Evolutionary conservation across 345 rosid species (phyloP), one percentile per base, ranked within the genome.

Genomic region (Ceriops zippeliana): DNA sequence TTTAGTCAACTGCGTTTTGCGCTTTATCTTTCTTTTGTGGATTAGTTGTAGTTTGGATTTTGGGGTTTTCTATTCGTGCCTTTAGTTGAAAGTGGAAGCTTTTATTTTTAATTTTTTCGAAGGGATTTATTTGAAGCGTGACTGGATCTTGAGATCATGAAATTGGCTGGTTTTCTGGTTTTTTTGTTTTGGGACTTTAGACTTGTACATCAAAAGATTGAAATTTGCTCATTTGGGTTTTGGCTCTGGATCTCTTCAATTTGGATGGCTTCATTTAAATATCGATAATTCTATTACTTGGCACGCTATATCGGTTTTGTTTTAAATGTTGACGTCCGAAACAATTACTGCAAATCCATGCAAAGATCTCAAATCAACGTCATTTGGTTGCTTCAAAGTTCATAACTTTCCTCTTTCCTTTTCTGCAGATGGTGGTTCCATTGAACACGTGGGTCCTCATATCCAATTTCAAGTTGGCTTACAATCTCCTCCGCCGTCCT

Each of bases 361-460:
- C 31, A 58, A 34, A 42, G 49, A 42, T 42, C 49, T 42, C 17
- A 7, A 32, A 21, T 73, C 46, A 46, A 22, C 60, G 38, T 46
- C 26, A 34, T 20, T 69, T 53, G 42, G 27, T 32, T 54, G 7
- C 65, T 53, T 13, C 13, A 24, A 49, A 51, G 63, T 46, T 76
- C 59, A 60, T 60, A 49, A 61, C 26, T 47, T 58, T 67, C 61
- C 42, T 73, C 38, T 60, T 68, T 63, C n/a, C n/a, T 75, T 63
- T 75, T 72, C 9, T 76, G 72, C 71, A 89, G 97, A 89, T 81
- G 83, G 96, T 87, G 84, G 98, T 93, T 79, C 97, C 98, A 4
- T 77, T 89, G 65, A 88, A 90, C 63, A 90, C 90, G 31, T 89
- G 97, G 98, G 96, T 92, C 67, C 86, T 92, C 54, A 92, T 92